Evolutionary conservation across 805 yeast species (phyloP).

Genomic region (Alloascoidea hylecoeti): DNA sequence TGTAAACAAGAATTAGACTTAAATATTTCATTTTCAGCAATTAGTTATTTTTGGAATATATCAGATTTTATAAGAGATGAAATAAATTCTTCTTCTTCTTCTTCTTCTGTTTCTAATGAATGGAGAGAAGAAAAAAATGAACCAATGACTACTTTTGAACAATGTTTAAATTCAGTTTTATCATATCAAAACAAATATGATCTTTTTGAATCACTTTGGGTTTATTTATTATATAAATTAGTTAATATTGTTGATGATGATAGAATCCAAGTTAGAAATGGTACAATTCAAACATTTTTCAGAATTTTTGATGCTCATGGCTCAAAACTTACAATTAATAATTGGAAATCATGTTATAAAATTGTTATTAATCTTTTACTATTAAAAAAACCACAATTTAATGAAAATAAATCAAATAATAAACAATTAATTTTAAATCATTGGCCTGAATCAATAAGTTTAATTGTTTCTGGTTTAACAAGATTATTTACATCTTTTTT

Average conservation of each 20-base stretch:
- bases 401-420: slow-evolving; percentile 7
- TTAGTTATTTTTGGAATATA: slow-evolving; percentile 84
- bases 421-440: slow-evolving; percentile 15
- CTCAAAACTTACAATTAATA: slow-evolving; percentile 26
- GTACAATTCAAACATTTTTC: slow-evolving; percentile 80
- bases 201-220: slow-evolving; percentile 33
- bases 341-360: slow-evolving; percentile 55
- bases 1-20: slow-evolving; percentile 59
- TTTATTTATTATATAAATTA: slow-evolving; percentile 45
- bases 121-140: slow-evolving; percentile 5
- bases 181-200: slow-evolving; percentile 5
- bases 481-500: slow-evolving; percentile 37
- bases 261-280: slow-evolving; percentile 76
- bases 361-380: slow-evolving; percentile 38
- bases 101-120: slow-evolving; percentile 6
- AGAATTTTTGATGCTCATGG: slow-evolving; percentile 69
- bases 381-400: slow-evolving; percentile 9
- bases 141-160: slow-evolving; percentile 3
- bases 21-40: slow-evolving; percentile 82
- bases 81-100: slow-evolving; percentile 5
- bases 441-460: slow-evolving; percentile 46
- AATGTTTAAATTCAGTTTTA: not conserved
- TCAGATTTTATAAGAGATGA: slow-evolving; percentile 53
- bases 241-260: slow-evolving; percentile 49
- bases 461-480: slow-evolving; percentile 53